A percentile compares a stretch with the other conserved stretches of the same genome.
Evolutionary conservation across 75 land plant species (phyloP).

Genomic region (Cunninghamia lanceolata): DNA sequence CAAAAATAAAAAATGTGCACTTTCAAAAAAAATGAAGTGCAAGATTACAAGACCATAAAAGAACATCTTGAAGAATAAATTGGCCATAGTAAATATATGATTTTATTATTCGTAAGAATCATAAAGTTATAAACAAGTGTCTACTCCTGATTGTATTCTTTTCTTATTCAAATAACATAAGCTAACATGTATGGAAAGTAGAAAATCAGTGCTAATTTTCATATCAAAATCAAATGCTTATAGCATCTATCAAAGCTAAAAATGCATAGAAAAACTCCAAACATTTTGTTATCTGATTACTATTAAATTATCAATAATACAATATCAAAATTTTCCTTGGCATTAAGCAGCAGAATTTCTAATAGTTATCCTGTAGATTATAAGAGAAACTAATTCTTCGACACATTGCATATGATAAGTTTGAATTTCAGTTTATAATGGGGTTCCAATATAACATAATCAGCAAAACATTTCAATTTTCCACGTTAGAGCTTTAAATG

Average conservation of each 20-base stretch:
- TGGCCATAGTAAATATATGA: not conserved
- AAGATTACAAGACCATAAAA: not conserved
- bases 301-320: not conserved
- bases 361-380: not conserved
- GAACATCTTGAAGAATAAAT: not conserved
- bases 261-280: not conserved
- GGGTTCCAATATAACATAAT: not conserved
- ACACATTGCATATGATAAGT: constrained; percentile 32
- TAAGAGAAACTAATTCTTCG: constrained; percentile 9
- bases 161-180: not conserved
- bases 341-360: not conserved
- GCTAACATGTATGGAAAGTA: not conserved
- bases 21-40: not conserved
- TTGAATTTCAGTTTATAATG: not conserved
- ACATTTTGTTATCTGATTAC: not conserved
- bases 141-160: not conserved
- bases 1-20: not conserved
- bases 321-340: not conserved
- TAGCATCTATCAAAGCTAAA: not conserved
- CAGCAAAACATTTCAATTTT: not conserved
- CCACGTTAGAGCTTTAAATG: not conserved
- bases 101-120: not conserved
- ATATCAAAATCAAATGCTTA: not conserved
- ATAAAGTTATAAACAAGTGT: not conserved
- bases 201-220: not conserved